Percentiles rank a stretch among this genome's conserved stretches.
phyloP scores from a whole-genome alignment of 2,329 filamentous ascomycete genomes.

The Aspergillus cejpii region DNA sequence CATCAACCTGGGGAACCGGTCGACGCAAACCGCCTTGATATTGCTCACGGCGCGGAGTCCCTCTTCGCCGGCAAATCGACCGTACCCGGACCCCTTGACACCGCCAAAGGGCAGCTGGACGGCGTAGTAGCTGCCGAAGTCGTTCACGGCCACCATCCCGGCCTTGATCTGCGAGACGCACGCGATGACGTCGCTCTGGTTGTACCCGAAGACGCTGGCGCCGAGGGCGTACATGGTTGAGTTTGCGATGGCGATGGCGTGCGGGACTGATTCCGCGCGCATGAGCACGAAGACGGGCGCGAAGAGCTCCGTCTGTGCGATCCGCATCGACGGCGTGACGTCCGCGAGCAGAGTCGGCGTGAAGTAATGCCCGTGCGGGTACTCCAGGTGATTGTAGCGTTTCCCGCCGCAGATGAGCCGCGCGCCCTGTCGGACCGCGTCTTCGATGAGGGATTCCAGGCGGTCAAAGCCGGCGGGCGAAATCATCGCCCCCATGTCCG shows the following conservation, averaged over 20 bases:
- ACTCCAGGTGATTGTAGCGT: conserved; percentile 62
- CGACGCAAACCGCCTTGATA: conserved; percentile 75
- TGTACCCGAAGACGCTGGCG: conserved; percentile 74
- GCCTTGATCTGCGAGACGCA: conserved; percentile 65
- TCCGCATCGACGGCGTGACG: conserved; percentile 75
- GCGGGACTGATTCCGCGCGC: conserved; percentile 57
- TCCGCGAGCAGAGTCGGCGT: conserved; percentile 82
- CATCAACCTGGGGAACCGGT: conserved; percentile 53
- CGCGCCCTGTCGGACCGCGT: conserved; percentile 73
- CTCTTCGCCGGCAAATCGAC: conserved; percentile 85
- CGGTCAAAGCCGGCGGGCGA: conserved; percentile 67
- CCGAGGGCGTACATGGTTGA: conserved; percentile 79
- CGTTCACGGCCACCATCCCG: conserved; percentile 92
- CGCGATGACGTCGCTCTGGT: conserved; percentile 54
- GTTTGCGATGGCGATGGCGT: conserved; percentile 75
- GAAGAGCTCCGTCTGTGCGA: conserved; percentile 88
- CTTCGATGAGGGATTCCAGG: conserved; percentile 68
- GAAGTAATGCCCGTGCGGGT: conserved; percentile 85
- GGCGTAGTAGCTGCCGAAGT: conserved; percentile 89
- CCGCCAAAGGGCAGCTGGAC: conserved; percentile 93
- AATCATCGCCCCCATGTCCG: conserved; percentile 84
- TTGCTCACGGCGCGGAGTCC: conserved; percentile 81
- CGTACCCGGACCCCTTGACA: conserved; percentile 82
- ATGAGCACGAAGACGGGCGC: conserved; percentile 84
- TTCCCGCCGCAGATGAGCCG: conserved; percentile 73